phyloP scores from a whole-genome alignment of 495 filamentous ascomycete species.

The Penicillium coprophilum region DNA sequence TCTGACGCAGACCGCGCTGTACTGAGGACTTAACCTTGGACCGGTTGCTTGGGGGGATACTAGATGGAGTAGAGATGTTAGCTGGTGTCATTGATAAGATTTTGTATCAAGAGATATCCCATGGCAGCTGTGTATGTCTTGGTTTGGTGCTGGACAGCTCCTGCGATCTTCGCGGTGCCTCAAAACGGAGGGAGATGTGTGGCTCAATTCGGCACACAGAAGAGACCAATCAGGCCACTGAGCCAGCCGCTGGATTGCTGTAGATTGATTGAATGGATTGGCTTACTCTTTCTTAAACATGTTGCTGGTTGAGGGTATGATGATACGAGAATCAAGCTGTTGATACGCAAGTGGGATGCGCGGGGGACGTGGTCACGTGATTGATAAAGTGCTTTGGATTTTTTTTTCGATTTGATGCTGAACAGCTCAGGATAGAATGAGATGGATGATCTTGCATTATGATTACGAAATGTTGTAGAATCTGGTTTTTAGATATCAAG shows the following conservation, averaged over 20 bases:
- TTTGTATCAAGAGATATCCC: background rate
- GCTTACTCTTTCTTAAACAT: conserved; percentile 95
- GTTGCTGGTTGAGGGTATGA: conserved; percentile 23
- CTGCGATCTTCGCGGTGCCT: background rate
- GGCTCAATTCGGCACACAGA: background rate
- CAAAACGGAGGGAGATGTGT: background rate
- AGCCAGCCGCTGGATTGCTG: background rate
- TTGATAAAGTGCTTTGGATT: background rate
- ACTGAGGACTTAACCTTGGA: conserved; percentile 97
- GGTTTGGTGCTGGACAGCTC: background rate
- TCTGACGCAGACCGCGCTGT: conserved; percentile 79
- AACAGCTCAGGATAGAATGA: background rate
- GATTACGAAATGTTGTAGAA: background rate
- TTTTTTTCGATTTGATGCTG: background rate
- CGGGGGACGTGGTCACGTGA: conserved; percentile 35
- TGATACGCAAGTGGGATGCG: conserved; percentile 33
- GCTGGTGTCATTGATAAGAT: conserved; percentile 7
- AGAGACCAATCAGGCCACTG: background rate
- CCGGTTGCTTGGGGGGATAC: conserved; percentile 74
- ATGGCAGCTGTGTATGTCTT: background rate
- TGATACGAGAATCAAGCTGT: conserved; percentile 16
- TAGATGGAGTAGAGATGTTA: conserved; percentile 35
- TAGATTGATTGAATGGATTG: background rate
- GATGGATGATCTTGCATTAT: background rate
- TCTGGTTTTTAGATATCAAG: background rate